These are phyloP conservation scores for Santalum album DNA, from an alignment of 164 flowering plant genomes.

Conservation along the genomic window DNA sequence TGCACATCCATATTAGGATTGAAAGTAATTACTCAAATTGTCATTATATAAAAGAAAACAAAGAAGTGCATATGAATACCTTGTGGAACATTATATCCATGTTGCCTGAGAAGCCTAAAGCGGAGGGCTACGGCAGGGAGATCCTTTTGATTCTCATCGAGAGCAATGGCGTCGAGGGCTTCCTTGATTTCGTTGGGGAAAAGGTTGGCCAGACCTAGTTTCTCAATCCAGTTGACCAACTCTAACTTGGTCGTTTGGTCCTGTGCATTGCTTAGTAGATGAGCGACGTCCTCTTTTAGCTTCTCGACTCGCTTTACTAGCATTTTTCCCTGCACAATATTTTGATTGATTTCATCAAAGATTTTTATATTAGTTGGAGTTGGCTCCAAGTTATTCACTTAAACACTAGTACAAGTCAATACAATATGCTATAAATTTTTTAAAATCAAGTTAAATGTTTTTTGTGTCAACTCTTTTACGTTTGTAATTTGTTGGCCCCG, in stretches of 20 bases:
- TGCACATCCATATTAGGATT: no score
- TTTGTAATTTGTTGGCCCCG: no score
- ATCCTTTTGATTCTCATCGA: neutral
- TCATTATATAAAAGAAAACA: no score
- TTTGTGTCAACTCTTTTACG: no score
- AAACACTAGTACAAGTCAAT: neutral
- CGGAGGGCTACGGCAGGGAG: neutral
- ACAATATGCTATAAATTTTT: no score
- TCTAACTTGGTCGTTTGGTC: constrained; percentile 6
- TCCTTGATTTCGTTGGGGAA: constrained; percentile 16
- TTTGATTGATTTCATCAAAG: no score
- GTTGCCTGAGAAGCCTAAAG: neutral
- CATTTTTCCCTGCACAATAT: neutral
- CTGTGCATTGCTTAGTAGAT: neutral
- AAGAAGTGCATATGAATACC: neutral
- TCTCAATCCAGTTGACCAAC: constrained; percentile 16
- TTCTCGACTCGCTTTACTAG: neutral
- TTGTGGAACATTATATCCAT: neutral
- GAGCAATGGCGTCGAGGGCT: neutral
- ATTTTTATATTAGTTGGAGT: neutral
- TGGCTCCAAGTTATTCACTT: neutral
- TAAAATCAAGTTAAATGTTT: no score
- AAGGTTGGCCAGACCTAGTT: constrained; percentile 18
- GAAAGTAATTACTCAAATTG: no score
- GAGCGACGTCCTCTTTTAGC: neutral